Evolutionary conservation across 805 yeast species (phyloP).

Genomic region (Myxozyma neotropica): DNA sequence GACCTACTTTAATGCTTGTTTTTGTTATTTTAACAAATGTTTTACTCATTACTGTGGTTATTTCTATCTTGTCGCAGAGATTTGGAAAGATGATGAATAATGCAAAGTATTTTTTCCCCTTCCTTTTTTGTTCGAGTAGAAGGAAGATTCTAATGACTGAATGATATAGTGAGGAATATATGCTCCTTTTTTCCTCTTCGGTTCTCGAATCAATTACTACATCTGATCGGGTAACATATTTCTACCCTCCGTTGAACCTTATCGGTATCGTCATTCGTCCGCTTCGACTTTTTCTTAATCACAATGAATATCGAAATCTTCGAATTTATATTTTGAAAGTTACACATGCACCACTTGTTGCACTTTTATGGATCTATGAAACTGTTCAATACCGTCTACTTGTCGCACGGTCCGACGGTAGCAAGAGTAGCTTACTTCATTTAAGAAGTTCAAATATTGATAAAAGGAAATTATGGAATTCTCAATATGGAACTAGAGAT

Average conservation of each 20-base stretch:
- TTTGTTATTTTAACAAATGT: conserved; percentile 40
- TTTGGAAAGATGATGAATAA: conserved; percentile 42
- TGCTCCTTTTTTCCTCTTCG: conserved; percentile 39
- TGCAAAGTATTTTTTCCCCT: conserved; percentile 32
- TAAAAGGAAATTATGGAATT: conserved; percentile 16
- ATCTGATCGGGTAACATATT: conserved; percentile 41
- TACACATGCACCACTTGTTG: conserved; percentile 41
- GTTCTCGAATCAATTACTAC: conserved; percentile 42
- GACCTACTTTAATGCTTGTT: conserved; percentile 41
- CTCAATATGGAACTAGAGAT: conserved; percentile 10
- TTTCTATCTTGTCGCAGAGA: conserved; percentile 42
- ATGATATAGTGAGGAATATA: conserved; percentile 39
- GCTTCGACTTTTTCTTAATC: conserved; percentile 35
- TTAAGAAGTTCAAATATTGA: conserved; percentile 8
- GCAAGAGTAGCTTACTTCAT: conserved; percentile 11
- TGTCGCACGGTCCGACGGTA: conserved; percentile 1
- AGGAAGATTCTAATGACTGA: no score
- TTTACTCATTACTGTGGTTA: conserved; percentile 41
- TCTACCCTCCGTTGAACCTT: conserved; percentile 42
- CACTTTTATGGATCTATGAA: conserved; percentile 37
- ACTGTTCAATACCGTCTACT: conserved; percentile 10
- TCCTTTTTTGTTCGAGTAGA: no score
- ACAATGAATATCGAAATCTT: conserved; percentile 36
- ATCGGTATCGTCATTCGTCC: conserved; percentile 39
- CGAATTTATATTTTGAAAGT: conserved; percentile 38